These are phyloP conservation scores for Lipomyces starkeyi DNA, from an alignment of 805 yeast species.

Conservation along the genomic window DNA sequence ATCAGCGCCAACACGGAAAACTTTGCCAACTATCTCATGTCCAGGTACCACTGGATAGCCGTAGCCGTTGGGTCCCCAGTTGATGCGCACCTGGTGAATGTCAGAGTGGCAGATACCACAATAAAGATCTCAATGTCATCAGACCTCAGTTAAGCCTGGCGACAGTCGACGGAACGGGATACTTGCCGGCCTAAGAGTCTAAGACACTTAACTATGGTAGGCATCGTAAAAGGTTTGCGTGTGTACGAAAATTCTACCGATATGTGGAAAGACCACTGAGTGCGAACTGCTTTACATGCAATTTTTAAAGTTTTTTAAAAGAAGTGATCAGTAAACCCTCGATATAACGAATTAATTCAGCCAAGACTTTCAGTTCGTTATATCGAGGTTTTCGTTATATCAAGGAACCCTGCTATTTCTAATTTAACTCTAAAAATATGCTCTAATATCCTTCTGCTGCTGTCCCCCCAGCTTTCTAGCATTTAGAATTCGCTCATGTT, in stretches of 20 bases:
- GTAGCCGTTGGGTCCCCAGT: slow-evolving; percentile 61
- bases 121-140: slow-evolving; percentile 49
- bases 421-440: neutral
- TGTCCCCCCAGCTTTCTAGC: no score
- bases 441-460: no score
- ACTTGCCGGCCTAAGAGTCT: no score
- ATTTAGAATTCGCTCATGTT: no score
- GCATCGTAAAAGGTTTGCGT: no score
- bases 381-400: slow-evolving; percentile 6
- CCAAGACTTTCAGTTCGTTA: slow-evolving; percentile 8
- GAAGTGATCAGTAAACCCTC: slow-evolving; percentile 10
- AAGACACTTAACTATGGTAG: no score
- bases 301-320: no score
- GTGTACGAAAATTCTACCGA: no score
- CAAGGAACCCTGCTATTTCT: neutral
- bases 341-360: no score
- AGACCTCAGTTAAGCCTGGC: neutral
- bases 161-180: no score
- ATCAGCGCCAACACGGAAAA: slow-evolving; percentile 56
- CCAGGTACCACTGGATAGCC: slow-evolving; percentile 45
- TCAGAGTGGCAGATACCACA: slow-evolving; percentile 67
- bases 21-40: slow-evolving; percentile 52
- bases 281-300: no score
- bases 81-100: slow-evolving; percentile 56
- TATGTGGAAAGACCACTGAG: neutral